A percentile compares a stretch with the other conserved stretches of the same genome.
Conservation (phyloP, 2,329 filamentous ascomycete genomes). For the Zopfia rhizophila region DNA sequence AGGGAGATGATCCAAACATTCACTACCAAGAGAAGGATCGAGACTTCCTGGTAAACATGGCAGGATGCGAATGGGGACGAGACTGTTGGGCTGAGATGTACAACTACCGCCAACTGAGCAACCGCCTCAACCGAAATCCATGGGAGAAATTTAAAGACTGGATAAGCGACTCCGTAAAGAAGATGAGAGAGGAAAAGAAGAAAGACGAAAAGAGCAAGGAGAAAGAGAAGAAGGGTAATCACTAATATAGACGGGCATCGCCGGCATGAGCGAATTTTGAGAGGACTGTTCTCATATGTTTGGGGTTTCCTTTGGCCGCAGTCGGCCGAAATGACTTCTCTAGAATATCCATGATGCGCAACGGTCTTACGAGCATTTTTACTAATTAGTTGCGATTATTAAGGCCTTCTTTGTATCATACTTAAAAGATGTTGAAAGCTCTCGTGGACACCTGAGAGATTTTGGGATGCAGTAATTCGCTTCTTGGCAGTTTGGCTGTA, state of each 20-base stretch:
- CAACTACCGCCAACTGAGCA: constrained; percentile 90
- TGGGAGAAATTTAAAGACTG: constrained; percentile 75
- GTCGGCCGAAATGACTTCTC: constrained; percentile 5
- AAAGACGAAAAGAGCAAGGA: constrained; percentile 36
- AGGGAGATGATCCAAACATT: constrained; percentile 76
- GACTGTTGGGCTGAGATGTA: constrained; percentile 99
- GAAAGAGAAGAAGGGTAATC: constrained; percentile 19
- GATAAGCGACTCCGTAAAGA: constrained; percentile 52
- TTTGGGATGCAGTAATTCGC: too few relatives aligned
- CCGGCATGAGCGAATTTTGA: constrained; percentile 19
- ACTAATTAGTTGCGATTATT: constrained; percentile 7
- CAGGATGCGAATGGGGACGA: constrained; percentile 94
- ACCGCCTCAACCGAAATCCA: constrained; percentile 82
- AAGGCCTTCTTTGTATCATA: constrained; percentile 14
- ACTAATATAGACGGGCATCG: constrained; percentile 18
- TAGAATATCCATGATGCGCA: constrained; percentile 12
- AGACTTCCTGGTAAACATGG: constrained; percentile 98
- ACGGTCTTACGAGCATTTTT: constrained; percentile 3
- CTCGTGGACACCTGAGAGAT: too few relatives aligned
- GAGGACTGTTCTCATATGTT: constrained; percentile 16
- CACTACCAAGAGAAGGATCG: constrained; percentile 88
- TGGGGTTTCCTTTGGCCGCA: constrained; percentile 3
- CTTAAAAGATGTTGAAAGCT: constrained; percentile 1
- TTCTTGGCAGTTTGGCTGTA: too few relatives aligned
- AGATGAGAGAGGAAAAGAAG: constrained; percentile 37